These are phyloP conservation scores for Neoascochyta sp. DNA, from an alignment of 2,329 filamentous ascomycete species.

Conservation along the genomic window DNA sequence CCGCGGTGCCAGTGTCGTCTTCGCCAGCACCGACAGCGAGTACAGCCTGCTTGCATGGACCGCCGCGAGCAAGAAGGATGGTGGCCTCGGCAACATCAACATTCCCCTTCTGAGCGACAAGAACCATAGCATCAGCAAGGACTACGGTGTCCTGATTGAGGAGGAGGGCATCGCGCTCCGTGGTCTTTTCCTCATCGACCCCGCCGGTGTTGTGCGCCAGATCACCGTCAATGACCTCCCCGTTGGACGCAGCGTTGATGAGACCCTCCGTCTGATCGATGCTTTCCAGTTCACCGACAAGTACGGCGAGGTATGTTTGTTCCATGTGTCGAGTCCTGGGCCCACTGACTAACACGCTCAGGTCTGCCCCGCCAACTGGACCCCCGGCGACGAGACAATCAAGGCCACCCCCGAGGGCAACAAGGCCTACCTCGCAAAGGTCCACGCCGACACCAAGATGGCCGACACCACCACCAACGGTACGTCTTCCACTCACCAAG, in stretches of 20 bases:
- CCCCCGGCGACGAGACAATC: conserved; percentile 40
- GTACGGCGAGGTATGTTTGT: conserved; percentile 44
- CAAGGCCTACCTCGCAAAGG: conserved; percentile 38
- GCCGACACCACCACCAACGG: conserved; percentile 31
- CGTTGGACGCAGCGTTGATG: conserved; percentile 62
- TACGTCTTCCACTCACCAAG: conserved; percentile 12
- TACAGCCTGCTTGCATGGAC: conserved; percentile 58
- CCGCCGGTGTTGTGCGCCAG: conserved; percentile 58
- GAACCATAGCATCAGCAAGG: conserved; percentile 57
- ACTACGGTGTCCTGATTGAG: conserved; percentile 62
- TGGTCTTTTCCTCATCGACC: conserved; percentile 64
- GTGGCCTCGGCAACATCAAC: conserved; percentile 59
- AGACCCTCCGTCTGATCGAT: conserved; percentile 57
- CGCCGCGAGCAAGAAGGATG: conserved; percentile 55
- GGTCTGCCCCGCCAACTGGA: conserved; percentile 45
- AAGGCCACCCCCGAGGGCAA: conserved; percentile 41
- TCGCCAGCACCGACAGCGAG: conserved; percentile 60
- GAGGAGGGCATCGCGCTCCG: conserved; percentile 61
- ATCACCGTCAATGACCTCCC: conserved; percentile 65
- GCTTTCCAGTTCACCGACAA: conserved; percentile 48
- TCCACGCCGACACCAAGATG: conserved; percentile 37
- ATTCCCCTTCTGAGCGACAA: conserved; percentile 62
- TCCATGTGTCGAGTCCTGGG: too few species aligned
- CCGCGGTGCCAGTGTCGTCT: conserved; percentile 59
- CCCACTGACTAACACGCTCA: too few species aligned